Conservation (phyloP, 805 yeast species). For the Candida chilensis region DNA sequence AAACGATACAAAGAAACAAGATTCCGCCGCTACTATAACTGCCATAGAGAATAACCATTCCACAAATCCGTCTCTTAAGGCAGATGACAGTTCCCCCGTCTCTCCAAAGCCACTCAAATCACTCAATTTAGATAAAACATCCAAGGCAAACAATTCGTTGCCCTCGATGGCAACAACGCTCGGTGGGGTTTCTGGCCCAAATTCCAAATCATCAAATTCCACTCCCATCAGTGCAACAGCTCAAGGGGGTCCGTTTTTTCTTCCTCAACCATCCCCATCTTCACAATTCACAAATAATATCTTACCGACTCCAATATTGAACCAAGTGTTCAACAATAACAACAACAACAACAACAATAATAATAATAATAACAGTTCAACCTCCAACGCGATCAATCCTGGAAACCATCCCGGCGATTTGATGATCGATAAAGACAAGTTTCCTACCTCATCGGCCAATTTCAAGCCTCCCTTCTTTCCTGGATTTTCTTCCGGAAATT, state of each 20-base stretch:
- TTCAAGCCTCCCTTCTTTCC: slow-evolving; percentile 8
- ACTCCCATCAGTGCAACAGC: slow-evolving; percentile 18
- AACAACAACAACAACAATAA: not conserved
- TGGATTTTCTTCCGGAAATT: too few relatives aligned
- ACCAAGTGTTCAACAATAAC: slow-evolving; percentile 8
- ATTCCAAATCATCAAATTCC: slow-evolving; percentile 5
- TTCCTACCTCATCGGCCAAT: slow-evolving; percentile 5
- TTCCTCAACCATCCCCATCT: slow-evolving; percentile 20
- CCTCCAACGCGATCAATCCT: slow-evolving; percentile 27
- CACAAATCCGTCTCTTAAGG: too few relatives aligned
- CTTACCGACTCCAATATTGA: slow-evolving; percentile 11
- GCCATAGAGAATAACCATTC: too few relatives aligned
- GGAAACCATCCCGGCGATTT: slow-evolving; percentile 1
- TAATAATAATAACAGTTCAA: too few relatives aligned
- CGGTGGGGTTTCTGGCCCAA: too few relatives aligned
- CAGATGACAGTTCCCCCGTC: too few relatives aligned
- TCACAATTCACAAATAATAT: slow-evolving; percentile 7
- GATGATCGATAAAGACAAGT: slow-evolving; percentile 4
- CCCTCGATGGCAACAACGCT: too few relatives aligned
- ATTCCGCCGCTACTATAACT: slow-evolving; percentile 13
- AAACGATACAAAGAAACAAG: slow-evolving; percentile 1
- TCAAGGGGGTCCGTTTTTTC: slow-evolving; percentile 16
- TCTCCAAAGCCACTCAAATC: too few relatives aligned
- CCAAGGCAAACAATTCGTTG: too few relatives aligned
- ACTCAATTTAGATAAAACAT: too few relatives aligned